Evolutionary conservation across 441 rosid species (phyloP), one percentile per base, ranked within the genome.

Genomic region (Adansonia gregorii): DNA sequence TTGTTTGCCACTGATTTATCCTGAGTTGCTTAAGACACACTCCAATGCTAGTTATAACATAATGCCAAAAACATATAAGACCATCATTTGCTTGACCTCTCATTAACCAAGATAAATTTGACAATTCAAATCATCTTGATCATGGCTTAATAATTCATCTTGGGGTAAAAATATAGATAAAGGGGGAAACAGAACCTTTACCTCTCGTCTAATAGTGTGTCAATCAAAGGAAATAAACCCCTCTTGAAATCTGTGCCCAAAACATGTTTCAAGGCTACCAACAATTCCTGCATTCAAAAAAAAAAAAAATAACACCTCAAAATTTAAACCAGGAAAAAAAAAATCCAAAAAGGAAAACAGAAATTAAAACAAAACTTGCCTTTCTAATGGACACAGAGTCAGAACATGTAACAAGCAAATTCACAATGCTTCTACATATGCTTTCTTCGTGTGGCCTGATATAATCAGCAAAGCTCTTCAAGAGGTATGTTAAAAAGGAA

Each of bases 241-340:
- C 94, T 89, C 90, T 94, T 94, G 86, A 94, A 96, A 87, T 96
- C 99, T 58, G 99, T 96, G 72, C 99, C 98, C 58, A 96, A 89
- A 70, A 96, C 98, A 88, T 96, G 99, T 85, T 96, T 96, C 65
- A 96, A 83, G 48, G 99, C 94, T 72, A 96, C 97, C 65, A 96
- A 83, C 77, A 96, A 82, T 81, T 96, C 99, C 99, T 96, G 93
- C 87, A 90, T 73, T 74, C 81, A 81, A 80, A 70, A 78, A 35
- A 35, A 35, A 4, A 35, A 35, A 35, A 4, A 35, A 78, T 75
- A 66, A 55, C 20, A 76, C 39, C 63, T 52, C 70, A 83, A 58
- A 59, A 46, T 72, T 67, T 78, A 77, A 59, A 27, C 74, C 67
- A 79, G 17, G 79, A 64, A 19, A 31, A 43, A 12, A 19, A 75